Evolutionary conservation across 805 yeast species (phyloP), one percentile per base, ranked within the genome.

Genomic region (Barnettozyma siamensis): DNA sequence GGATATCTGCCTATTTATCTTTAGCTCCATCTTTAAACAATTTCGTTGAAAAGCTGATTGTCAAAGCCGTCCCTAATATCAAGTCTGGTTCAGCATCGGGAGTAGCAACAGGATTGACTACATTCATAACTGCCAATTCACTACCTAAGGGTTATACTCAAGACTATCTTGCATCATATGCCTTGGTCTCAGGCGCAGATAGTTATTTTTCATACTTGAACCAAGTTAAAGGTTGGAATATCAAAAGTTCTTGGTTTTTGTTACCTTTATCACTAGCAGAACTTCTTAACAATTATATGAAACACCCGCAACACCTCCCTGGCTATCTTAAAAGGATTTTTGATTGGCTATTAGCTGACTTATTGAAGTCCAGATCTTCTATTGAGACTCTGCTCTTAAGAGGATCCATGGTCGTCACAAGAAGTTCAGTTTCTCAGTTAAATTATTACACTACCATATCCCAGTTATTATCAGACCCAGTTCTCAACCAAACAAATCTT

Each of bases 261-360:
- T 11, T 43, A 10, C 55, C 59, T 9, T 6, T 53, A 0, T 45
- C 47, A 3, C 31, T 43, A 6, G 40, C 47, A 36, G 53, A 52
- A 37, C 24, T 53, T 1, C 42, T 47, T 15, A 46, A 45, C n/a
- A 17, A 41, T 37, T 23, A 44, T 37, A 7, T 40, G 16, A 9
- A 37, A 5, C 41, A 44, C 20, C 58, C 60, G 7, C 40, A 39
- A n/a, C 27, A 41, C 10, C 30, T 49, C 3, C 55, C 58, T 16
- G 31, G 27, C 1, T 9, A 37, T 9, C 16, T 46, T 7, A 35
- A 37, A 5, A 37, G 24, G 12, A 5, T 43, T 1, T 29, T 43
- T 11, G 38, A 32, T 7, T 41, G 24, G 21, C 24, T 49, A n/a
- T 41, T 44, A 16, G 21, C 31, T 4, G 56, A 45, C 3, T 26